Evolutionary conservation across 2,329 filamentous ascomycete genomes (phyloP), one percentile per base, ranked within the genome.

Genomic region (Cytospora leucostoma): DNA sequence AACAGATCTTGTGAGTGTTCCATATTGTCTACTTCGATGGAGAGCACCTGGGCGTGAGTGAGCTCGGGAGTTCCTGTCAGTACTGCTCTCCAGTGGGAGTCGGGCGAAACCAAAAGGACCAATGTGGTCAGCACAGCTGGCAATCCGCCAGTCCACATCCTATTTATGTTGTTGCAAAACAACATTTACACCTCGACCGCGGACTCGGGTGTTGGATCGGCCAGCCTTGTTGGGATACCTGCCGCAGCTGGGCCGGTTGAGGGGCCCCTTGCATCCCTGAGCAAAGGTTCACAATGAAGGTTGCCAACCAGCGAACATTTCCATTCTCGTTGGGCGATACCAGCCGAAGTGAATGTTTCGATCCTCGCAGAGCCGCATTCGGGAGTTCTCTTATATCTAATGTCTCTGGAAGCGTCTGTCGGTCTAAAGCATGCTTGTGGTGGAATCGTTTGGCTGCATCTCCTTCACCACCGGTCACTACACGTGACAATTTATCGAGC

Each of bases 161-260:
- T 47, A 11, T 10, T 19, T 7, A 11, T 7, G 8, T 47, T 47
- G n/a, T 50, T 17, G 50, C 11, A 44, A 2, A 27, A 21, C 59
- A 27, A 38, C 17, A 7, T 33, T 35, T 15, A 15, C 33, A 19
- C 33, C 15, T 54, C 12, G n/a, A 13, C 19, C 17, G 27, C 15
- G 11, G 35, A 37, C 8, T 5, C 5, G 0, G 15, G 33, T 11
- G 21, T 35, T 15, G 50, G 51, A 53, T 38, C 27, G 19, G 59
- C 33, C 40, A 61, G 59, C 51, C 59, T 44, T 32, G 15, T 13
- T 11, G 33, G 38, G 59, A 51, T 61, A 51, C 6, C 11, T 21
- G 15, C 11, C 7, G 11, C 44, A 47, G 44, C n/a, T 8, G 4
- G n/a, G n/a, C 40, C 7, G 10, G 4, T 21, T 19, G n/a, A 10